A percentile compares a stretch with the other conserved stretches of the same genome.
phyloP scores from a whole-genome alignment of 148 eudicot species.

The Chenopodium suecicum region DNA sequence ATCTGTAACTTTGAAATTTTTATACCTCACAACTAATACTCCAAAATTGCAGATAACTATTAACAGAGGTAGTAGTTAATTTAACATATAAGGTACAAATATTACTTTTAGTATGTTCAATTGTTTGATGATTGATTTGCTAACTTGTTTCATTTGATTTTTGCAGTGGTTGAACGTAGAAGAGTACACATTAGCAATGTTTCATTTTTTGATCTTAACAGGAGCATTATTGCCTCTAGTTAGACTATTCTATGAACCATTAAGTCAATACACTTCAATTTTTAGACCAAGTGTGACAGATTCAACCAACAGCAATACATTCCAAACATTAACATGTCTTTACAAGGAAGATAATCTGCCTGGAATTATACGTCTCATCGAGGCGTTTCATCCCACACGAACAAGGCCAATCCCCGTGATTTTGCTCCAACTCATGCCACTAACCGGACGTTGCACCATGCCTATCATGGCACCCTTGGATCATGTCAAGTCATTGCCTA shows the following conservation, averaged over 20 bases:
- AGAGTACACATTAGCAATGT: conserved; percentile 11
- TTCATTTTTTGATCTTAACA: conserved; percentile 6
- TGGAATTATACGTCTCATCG: conserved; percentile 27
- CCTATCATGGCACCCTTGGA: conserved; percentile 27
- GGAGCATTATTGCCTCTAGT: conserved; percentile 22
- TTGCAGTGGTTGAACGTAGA: conserved; percentile 20
- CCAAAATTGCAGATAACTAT: too few species aligned
- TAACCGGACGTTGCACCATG: conserved; percentile 21
- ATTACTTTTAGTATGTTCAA: not conserved
- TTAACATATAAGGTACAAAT: too few species aligned
- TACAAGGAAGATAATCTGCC: conserved; percentile 32
- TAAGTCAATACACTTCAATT: conserved; percentile 19
- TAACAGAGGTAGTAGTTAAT: too few species aligned
- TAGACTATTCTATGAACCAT: conserved; percentile 21
- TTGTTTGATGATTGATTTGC: not conserved
- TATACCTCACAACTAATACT: too few species aligned
- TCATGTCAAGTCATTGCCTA: conserved; percentile 5
- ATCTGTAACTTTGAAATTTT: too few species aligned
- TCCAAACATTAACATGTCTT: conserved; percentile 28
- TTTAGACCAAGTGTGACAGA: conserved; percentile 21
- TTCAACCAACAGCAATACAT: not conserved
- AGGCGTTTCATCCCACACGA: conserved; percentile 20
- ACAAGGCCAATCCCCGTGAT: conserved; percentile 19
- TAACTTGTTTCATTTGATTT: not conserved
- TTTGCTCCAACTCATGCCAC: conserved; percentile 29